Conservation (phyloP, 2,329 filamentous ascomycete genomes). For the Amauroascus verrucosus region DNA sequence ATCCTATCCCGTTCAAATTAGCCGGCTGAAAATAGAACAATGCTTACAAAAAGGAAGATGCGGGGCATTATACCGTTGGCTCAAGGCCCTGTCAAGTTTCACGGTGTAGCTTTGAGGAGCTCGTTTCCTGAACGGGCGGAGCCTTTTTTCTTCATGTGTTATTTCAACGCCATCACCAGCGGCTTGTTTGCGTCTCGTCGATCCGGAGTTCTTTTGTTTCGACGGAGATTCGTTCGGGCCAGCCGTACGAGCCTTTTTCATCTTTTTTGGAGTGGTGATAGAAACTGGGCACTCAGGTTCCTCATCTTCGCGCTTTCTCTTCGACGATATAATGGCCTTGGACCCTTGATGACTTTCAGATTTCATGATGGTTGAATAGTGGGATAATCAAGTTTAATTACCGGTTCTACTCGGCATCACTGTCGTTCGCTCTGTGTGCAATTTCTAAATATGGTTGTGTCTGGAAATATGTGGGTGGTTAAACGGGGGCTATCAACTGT, state of each 20-base stretch:
- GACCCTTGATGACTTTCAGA: not conserved
- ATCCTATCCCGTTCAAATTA: constrained; percentile 33
- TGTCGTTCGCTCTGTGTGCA: not conserved
- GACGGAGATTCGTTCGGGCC: not conserved
- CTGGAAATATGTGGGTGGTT: no score
- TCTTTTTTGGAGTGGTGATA: not conserved
- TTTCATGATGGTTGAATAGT: not conserved
- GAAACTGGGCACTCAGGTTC: not conserved
- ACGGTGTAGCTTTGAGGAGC: constrained; percentile 40
- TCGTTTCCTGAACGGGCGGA: constrained; percentile 32
- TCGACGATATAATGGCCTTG: not conserved
- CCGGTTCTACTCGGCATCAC: not conserved
- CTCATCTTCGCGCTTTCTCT: constrained; percentile 3
- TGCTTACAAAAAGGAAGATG: constrained; percentile 4
- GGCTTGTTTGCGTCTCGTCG: not conserved
- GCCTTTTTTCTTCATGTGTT: constrained; percentile 27
- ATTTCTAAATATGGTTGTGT: no score
- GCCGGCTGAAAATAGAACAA: not conserved
- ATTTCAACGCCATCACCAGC: constrained; percentile 5
- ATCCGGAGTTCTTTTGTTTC: not conserved
- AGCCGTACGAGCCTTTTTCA: not conserved
- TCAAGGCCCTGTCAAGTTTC: constrained; percentile 40
- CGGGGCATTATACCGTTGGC: constrained; percentile 32
- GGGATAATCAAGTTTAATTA: not conserved
- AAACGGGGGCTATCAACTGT: no score